Conservation (phyloP, 2,329 filamentous ascomycete genomes). For the Pseudocercospora eumusae region DNA sequence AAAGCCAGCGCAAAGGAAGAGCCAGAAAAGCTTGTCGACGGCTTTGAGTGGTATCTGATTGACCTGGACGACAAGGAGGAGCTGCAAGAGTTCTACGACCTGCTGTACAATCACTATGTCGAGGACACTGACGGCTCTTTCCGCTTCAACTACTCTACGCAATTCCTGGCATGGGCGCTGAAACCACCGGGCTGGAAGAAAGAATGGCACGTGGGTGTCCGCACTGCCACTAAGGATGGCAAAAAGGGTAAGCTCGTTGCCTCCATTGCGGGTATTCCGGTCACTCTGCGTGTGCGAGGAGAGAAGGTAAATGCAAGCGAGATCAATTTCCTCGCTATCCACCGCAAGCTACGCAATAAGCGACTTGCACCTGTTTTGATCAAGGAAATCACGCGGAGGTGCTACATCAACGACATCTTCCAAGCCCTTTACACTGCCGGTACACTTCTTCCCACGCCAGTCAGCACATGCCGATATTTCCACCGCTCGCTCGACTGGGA, state of each 20-base stretch:
- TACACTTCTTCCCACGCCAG: slow-evolving; percentile 83
- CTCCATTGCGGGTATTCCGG: slow-evolving; percentile 92
- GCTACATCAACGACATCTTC: slow-evolving; percentile 82
- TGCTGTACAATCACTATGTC: slow-evolving; percentile 92
- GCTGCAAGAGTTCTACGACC: slow-evolving; percentile 85
- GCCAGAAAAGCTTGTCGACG: slow-evolving; percentile 71
- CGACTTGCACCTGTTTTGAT: slow-evolving; percentile 91
- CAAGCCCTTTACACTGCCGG: slow-evolving; percentile 97
- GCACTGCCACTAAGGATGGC: slow-evolving; percentile 57
- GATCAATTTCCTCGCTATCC: slow-evolving; percentile 97
- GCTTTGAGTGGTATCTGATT: slow-evolving; percentile 93
- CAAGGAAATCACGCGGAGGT: slow-evolving; percentile 93
- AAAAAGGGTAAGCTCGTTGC: slow-evolving; percentile 86
- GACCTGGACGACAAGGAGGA: slow-evolving; percentile 76
- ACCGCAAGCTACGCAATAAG: slow-evolving; percentile 96
- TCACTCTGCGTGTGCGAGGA: slow-evolving; percentile 75
- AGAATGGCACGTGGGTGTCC: slow-evolving; percentile 93
- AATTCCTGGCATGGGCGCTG: slow-evolving; percentile 90
- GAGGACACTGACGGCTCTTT: slow-evolving; percentile 98
- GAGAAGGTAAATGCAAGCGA: slow-evolving; percentile 78
- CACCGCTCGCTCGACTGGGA: slow-evolving; percentile 93
- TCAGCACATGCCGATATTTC: slow-evolving; percentile 93
- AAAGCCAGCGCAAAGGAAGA: slow-evolving; percentile 55
- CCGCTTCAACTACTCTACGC: slow-evolving; percentile 90
- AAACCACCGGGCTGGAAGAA: slow-evolving; percentile 92